A percentile compares a stretch with the other conserved stretches of the same genome.
Conservation (phyloP, 331 rosid genomes). For the Cydonia oblonga region DNA sequence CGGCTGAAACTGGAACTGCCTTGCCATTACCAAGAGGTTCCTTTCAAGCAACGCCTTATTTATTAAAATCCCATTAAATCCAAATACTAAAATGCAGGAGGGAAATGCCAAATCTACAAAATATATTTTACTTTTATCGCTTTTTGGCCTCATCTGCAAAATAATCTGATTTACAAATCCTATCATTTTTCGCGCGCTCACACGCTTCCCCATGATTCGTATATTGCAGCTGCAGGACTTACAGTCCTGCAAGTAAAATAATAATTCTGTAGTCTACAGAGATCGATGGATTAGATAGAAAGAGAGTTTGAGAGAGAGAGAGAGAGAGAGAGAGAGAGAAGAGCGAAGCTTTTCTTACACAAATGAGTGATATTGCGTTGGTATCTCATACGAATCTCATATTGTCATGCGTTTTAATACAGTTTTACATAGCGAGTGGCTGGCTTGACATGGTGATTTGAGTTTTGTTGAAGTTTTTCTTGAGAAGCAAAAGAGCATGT, state of each 20-base stretch:
- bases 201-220: conserved; percentile 24
- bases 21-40: conserved; percentile 17
- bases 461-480: too few species aligned
- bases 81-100: neutral
- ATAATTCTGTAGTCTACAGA: neutral
- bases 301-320: neutral
- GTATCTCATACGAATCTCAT: accelerated
- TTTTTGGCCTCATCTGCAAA: conserved; percentile 9
- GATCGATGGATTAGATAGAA: neutral
- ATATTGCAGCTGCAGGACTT: neutral
- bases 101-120: neutral
- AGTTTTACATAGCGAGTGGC: accelerated
- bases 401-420: too few species aligned
- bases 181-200: conserved; percentile 19
- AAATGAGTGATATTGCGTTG: too few species aligned
- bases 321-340: neutral
- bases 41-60: conserved; percentile 44
- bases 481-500: accelerated
- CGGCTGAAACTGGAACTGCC: neutral
- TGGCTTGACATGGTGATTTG: accelerated
- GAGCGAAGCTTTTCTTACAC: too few species aligned
- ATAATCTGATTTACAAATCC: conserved; percentile 19
- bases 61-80: neutral
- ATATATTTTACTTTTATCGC: neutral
- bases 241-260: neutral